Evolutionary conservation across 345 rosid species (phyloP).

Genomic region (Citrus cavaleriei): DNA sequence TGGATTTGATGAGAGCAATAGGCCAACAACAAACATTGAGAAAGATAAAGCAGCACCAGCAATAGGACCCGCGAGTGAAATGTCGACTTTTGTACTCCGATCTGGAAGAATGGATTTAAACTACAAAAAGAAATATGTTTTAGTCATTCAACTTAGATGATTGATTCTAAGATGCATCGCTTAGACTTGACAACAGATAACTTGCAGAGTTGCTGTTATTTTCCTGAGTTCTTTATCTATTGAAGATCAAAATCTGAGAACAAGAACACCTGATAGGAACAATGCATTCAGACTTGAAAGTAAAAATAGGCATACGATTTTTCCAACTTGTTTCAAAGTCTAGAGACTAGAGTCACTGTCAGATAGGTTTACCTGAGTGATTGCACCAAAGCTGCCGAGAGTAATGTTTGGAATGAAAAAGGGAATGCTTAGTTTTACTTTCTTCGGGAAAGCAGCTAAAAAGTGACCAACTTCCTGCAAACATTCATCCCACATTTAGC

Average conservation of each 20-base stretch:
- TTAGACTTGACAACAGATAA: neutral
- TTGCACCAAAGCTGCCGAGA: slow-evolving; percentile 97
- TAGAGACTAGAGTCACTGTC: slow-evolving; percentile 8
- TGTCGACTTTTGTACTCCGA: slow-evolving; percentile 80
- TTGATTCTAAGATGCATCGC: neutral
- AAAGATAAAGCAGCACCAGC: slow-evolving; percentile 89
- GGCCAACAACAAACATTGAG: slow-evolving; percentile 86
- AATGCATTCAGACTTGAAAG: neutral
- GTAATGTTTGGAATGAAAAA: slow-evolving; percentile 92
- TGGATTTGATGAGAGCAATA: slow-evolving; percentile 75
- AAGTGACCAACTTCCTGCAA: slow-evolving; percentile 88
- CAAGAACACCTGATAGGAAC: neutral
- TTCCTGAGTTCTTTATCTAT: neutral
- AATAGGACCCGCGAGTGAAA: slow-evolving; percentile 89
- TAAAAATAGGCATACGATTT: slow-evolving; percentile 4
- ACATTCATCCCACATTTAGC: slow-evolving; percentile 14
- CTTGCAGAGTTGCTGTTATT: neutral
- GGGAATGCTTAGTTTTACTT: slow-evolving; percentile 91
- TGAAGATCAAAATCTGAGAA: neutral
- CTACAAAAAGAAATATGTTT: slow-evolving; percentile 35
- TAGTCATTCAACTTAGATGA: neutral
- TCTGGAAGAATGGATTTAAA: slow-evolving; percentile 94
- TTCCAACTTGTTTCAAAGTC: neutral
- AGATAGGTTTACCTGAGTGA: slow-evolving; percentile 66
- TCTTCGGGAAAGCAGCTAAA: slow-evolving; percentile 88